Base-by-base conservation (phyloP, 495 filamentous ascomycete species). In the Friedmanniomyces simplex region DNA sequence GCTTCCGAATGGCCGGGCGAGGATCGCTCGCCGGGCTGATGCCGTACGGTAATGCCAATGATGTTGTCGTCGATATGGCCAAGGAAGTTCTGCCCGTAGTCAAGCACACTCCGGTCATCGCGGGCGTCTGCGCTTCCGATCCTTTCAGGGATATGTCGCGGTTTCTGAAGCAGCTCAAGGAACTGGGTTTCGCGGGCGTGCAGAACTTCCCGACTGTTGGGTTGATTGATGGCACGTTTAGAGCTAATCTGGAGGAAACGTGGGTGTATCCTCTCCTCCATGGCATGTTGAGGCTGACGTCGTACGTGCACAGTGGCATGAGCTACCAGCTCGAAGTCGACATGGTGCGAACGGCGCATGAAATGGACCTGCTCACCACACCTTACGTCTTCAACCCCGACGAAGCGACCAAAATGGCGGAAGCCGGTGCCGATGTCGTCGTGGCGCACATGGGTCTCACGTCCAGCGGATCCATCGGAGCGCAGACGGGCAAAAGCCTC, bases 1-100 rank as follows among this genome's bases (percentile, higher is more conserved):
- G 83, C 24, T 88, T 83, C 70, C 82, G 83, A 32, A 87, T 88
- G 85, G 83, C 84, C 2, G 83, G 84, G 1, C 71, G 79, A 21
- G 84, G 84, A 0, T 85, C 82, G 6, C 71, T 86, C n/a, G 83
- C 84, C 0, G 85, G 83, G 0, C 67, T 88, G 50, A 82, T 88
- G 77, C 84, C 83, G 0, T 88, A 85, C 69, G 79, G 82, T 8
- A 82, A 88, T 65, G 83, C 84, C 3, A 87, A 87, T 67, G 77
- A 79, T 22, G 79, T 85, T 16, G 83, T 86, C 0, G 66, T 85
- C 1, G 79, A 84, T 18, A 87, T 87, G 83, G 80, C 80, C 1
- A 8, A 20, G 5, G 59, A 64, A 68, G 75, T 85, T 39, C 69
- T 86, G 39, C 81, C 81, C 0, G 66, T 85, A 8, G 77, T 86